Conservation (phyloP, 2,329 filamentous ascomycete species). For the Pyricularia grisea region DNA sequence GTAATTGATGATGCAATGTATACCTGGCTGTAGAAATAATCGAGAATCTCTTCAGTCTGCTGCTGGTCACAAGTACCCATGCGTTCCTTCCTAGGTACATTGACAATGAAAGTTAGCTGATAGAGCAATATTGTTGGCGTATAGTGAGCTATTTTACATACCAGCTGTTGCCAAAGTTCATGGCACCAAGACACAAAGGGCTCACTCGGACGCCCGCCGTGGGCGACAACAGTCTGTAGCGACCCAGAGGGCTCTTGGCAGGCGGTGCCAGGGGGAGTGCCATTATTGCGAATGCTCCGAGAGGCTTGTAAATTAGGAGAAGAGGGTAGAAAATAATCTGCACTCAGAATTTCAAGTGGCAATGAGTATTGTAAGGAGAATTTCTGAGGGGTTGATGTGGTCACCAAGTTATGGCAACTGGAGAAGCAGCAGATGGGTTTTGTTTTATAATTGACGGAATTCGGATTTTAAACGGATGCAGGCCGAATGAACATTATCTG, state of each 20-base stretch:
- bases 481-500: background rate
- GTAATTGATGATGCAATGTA: background rate
- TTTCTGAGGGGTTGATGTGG: background rate
- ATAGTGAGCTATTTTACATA: conserved; percentile 9
- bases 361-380: background rate
- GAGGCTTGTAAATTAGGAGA: background rate
- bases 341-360: background rate
- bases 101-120: background rate
- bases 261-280: conserved; percentile 29
- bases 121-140: background rate
- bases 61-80: conserved; percentile 59
- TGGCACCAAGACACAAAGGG: conserved; percentile 54
- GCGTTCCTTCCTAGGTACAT: conserved; percentile 31
- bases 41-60: conserved; percentile 52
- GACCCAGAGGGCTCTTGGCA: conserved; percentile 50
- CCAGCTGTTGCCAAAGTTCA: conserved; percentile 55
- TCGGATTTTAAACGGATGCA: background rate
- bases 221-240: conserved; percentile 58
- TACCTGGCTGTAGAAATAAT: conserved; percentile 53
- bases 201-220: conserved; percentile 58
- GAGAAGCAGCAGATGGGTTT: background rate
- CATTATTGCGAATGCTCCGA: background rate
- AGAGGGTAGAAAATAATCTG: background rate
- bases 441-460: background rate
- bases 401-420: background rate